Base-by-base conservation (phyloP, 352 stramenopile genomes). In the Globisporangium perplexum region DNA sequence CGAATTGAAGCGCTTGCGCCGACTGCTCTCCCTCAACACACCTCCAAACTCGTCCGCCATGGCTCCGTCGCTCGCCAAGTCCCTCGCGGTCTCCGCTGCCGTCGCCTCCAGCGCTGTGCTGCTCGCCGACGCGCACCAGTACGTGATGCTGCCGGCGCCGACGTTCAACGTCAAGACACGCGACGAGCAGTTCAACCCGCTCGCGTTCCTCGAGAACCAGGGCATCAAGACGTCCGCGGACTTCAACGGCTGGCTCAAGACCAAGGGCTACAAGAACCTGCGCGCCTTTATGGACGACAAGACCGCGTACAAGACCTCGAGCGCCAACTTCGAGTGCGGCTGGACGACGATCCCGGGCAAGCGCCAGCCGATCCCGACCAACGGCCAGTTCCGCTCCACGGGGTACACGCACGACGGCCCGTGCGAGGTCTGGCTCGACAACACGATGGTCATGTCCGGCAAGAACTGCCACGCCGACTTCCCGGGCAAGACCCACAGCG, bases 371-470 rank as follows among this genome's bases (percentile, higher is more conserved):
- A 77, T 77, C 55, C 63, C 59, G 10, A 60, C 42, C 0, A 1
- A 23, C 14, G 7, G 46, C 33, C 35, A 62, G n/a, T n/a, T 77
- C 59, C 67, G 65, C 22, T 72, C 67, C 2, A 78, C 69, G 23
- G 74, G 74, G 10, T 85, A 85, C 67, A 80, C 53, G 31, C 66
- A 78, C 50, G 66, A 75, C 31, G 69, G 66, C 3, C 66, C 69
- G 35, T 78, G 69, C 50, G 69, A 78, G 36, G 57, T 76, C 23
- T 78, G 67, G 69, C 64, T 78, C 35, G 69, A 75, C 54, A 55
- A 63, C 43, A 76, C 62, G 4, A 59, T 76, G 38, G 55, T 71
- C 42, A 51, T 65, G 50, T 81, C 50, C 20, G 60, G 66, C 50
- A 50, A 63, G 20, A 73, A 73, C 53, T 76, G 68, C 44, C 65